These are phyloP conservation scores for Vitis amurensis DNA, from an alignment of 164 flowering plant species.

Conservation along the genomic window DNA sequence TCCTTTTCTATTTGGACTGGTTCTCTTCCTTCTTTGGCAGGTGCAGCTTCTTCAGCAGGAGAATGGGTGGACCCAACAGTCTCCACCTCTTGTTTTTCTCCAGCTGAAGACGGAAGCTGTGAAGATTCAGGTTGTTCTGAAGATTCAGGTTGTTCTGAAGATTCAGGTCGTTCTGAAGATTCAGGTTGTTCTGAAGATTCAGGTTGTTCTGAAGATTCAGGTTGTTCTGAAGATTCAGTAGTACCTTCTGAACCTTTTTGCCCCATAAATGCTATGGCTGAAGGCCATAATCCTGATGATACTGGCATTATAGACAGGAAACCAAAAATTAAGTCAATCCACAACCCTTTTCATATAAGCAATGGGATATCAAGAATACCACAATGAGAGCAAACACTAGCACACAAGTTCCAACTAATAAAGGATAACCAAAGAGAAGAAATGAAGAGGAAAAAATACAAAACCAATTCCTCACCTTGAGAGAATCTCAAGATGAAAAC, in stretches of 20 bases:
- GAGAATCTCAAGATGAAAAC: too few relatives aligned
- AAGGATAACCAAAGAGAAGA: too few relatives aligned
- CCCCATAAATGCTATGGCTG: conserved; percentile 80
- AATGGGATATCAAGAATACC: too few relatives aligned
- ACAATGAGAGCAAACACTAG: too few relatives aligned
- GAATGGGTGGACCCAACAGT: conserved; percentile 19
- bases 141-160: conserved; percentile 17
- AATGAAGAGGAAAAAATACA: too few relatives aligned
- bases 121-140: conserved; percentile 29
- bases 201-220: conserved; percentile 25
- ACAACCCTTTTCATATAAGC: too few relatives aligned
- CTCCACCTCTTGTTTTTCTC: conserved; percentile 30
- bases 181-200: conserved; percentile 5
- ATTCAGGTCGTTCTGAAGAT: too few relatives aligned
- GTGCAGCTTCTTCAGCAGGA: conserved; percentile 22
- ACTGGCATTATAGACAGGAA: conserved; percentile 7
- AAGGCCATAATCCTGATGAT: conserved; percentile 77
- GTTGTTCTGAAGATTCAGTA: conserved; percentile 34
- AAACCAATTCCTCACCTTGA: too few relatives aligned
- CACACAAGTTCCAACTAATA: too few relatives aligned
- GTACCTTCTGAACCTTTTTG: conserved; percentile 51
- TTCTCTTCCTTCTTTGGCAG: conserved; percentile 37
- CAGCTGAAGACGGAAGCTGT: conserved; percentile 16
- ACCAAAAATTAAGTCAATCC: too few relatives aligned
- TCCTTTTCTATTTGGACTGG: conserved; percentile 22